Conservation (phyloP, 2,329 filamentous ascomycete species). For the Cladophialophora psammophila region DNA sequence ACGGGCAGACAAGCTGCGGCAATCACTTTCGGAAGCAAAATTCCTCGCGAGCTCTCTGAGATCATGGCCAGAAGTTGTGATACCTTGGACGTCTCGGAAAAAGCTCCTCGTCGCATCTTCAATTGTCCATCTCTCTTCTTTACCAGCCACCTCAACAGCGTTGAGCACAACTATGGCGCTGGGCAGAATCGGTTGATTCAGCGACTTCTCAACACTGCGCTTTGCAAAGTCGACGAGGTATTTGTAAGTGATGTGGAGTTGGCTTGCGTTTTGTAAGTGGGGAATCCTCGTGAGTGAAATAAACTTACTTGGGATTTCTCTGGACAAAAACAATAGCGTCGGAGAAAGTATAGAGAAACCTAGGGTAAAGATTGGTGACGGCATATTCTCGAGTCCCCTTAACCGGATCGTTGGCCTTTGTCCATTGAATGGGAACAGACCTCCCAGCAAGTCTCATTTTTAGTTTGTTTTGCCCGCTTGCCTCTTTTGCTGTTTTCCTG, state of each 20-base stretch:
- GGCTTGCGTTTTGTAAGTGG: background rate
- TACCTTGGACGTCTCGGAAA: constrained; percentile 45
- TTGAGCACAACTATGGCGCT: constrained; percentile 64
- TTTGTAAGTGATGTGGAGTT: constrained; percentile 6
- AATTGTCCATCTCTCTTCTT: constrained; percentile 53
- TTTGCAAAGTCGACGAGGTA: constrained; percentile 59
- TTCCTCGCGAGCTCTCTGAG: constrained; percentile 42
- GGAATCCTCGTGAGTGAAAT: constrained; percentile 6
- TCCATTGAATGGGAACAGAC: constrained; percentile 1
- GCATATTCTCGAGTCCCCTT: constrained; percentile 47
- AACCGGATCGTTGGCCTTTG: constrained; percentile 1
- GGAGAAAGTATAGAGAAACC: constrained; percentile 57
- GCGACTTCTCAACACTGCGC: constrained; percentile 60
- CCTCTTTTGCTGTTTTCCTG: constrained; percentile 26
- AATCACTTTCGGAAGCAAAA: constrained; percentile 41
- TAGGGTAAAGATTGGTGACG: constrained; percentile 53
- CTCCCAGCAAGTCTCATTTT: constrained; percentile 36
- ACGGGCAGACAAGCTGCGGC: constrained; percentile 54
- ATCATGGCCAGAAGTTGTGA: background rate
- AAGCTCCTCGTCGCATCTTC: constrained; percentile 51
- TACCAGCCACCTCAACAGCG: constrained; percentile 50
- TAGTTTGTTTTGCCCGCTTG: constrained; percentile 47
- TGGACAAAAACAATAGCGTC: constrained; percentile 57
- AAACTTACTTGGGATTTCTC: constrained; percentile 47
- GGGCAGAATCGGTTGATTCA: constrained; percentile 63